These are phyloP conservation scores for Colletotrichum sp. DNA, from an alignment of 2,329 filamentous ascomycete genomes.

Conservation along the genomic window DNA sequence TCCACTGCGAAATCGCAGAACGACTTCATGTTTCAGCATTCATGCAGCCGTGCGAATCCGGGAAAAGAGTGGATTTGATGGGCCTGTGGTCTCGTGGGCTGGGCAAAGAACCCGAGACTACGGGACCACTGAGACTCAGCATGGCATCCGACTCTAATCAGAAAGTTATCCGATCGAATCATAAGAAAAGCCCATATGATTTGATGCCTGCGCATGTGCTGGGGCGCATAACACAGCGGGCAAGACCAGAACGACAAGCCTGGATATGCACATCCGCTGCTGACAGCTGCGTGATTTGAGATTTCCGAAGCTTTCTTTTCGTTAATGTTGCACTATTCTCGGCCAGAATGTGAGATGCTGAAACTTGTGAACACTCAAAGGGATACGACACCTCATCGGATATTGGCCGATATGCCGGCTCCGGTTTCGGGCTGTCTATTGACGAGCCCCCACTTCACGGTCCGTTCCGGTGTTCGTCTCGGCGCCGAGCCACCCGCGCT, in stretches of 20 bases:
- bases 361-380: accelerated
- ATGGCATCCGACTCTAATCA: background rate
- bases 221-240: background rate
- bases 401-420: background rate
- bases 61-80: background rate
- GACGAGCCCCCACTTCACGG: background rate
- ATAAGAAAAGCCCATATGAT: background rate
- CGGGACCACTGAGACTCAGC: background rate
- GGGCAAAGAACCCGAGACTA: background rate
- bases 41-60: background rate
- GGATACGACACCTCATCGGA: background rate
- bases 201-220: background rate
- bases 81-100: background rate
- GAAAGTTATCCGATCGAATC: background rate
- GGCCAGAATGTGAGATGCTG: accelerated
- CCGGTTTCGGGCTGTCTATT: background rate
- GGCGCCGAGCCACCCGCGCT: background rate
- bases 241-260: background rate
- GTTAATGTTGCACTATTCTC: background rate
- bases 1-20: background rate
- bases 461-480: background rate
- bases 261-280: background rate
- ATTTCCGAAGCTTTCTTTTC: background rate
- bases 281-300: accelerated
- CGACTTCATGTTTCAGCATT: background rate